phyloP scores from a whole-genome alignment of 306 rosid genomes.

The Trichosanthes cucumerina region DNA sequence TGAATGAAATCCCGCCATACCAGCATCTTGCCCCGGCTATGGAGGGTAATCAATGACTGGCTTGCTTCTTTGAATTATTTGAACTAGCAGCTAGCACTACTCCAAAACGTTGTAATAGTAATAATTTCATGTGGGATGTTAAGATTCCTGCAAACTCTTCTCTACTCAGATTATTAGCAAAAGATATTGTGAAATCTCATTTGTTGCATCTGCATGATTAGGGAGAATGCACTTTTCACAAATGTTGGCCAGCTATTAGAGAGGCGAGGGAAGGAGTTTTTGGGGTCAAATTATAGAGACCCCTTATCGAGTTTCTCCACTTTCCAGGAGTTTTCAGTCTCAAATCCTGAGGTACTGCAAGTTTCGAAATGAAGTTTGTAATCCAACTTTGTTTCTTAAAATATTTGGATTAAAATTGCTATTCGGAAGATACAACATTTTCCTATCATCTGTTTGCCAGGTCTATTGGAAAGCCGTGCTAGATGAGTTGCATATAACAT shows the following conservation, averaged over 20 bases:
- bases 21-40: background rate
- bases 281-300: slow-evolving; percentile 69
- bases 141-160: background rate
- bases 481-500: slow-evolving; percentile 54
- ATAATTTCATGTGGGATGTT: background rate
- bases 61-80: background rate
- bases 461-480: slow-evolving; percentile 64
- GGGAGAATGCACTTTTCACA: slow-evolving; percentile 47
- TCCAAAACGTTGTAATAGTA: background rate
- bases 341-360: slow-evolving; percentile 58
- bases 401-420: background rate
- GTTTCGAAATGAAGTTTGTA: background rate
- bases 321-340: slow-evolving; percentile 71
- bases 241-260: slow-evolving; percentile 63
- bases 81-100: background rate
- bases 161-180: background rate
- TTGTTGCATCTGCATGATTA: slow-evolving; percentile 21
- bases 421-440: slow-evolving; percentile 7
- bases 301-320: slow-evolving; percentile 69
- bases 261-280: slow-evolving; percentile 58
- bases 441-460: slow-evolving; percentile 28
- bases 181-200: background rate
- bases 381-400: background rate
- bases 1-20: background rate
- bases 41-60: background rate